Evolutionary conservation across 2,329 filamentous ascomycete species (phyloP).

Genomic region (Xylaria sp.): DNA sequence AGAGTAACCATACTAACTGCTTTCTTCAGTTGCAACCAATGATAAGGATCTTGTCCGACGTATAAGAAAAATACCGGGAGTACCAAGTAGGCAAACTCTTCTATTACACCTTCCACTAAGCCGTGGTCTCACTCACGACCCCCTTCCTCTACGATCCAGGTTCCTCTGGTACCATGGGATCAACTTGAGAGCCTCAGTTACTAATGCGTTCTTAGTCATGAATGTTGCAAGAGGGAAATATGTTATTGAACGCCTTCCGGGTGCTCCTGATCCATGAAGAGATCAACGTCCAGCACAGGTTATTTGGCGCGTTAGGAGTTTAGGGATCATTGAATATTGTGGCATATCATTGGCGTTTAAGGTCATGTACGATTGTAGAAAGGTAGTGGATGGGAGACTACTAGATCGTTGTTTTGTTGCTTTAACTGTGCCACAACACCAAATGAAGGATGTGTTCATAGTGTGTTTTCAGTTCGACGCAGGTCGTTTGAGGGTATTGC

Average conservation of each 20-base stretch:
- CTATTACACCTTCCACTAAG: not conserved
- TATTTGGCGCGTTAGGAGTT: constrained; percentile 25
- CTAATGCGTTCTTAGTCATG: constrained; percentile 59
- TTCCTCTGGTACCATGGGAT: not conserved
- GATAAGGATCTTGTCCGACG: constrained; percentile 82
- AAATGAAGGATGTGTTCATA: not conserved
- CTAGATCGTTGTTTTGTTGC: not conserved
- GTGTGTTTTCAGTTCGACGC: too few species aligned
- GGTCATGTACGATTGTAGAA: constrained; percentile 5
- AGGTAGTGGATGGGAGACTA: not conserved
- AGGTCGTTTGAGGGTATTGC: not conserved
- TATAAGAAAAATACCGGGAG: constrained; percentile 78
- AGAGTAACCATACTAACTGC: constrained; percentile 1
- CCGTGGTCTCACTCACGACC: not conserved
- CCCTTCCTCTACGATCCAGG: not conserved
- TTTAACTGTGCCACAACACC: not conserved
- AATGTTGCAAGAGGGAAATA: constrained; percentile 91
- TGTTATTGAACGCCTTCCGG: constrained; percentile 89
- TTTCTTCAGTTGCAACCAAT: constrained; percentile 67
- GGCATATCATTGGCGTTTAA: constrained; percentile 31
- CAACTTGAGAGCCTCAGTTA: not conserved
- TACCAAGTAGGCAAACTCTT: constrained; percentile 58
- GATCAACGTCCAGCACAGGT: not conserved
- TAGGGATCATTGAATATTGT: not conserved
- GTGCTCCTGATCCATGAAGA: constrained; percentile 70